Conservation (phyloP, 768 basidiomycete genomes). For the Roridomyces roridus region DNA sequence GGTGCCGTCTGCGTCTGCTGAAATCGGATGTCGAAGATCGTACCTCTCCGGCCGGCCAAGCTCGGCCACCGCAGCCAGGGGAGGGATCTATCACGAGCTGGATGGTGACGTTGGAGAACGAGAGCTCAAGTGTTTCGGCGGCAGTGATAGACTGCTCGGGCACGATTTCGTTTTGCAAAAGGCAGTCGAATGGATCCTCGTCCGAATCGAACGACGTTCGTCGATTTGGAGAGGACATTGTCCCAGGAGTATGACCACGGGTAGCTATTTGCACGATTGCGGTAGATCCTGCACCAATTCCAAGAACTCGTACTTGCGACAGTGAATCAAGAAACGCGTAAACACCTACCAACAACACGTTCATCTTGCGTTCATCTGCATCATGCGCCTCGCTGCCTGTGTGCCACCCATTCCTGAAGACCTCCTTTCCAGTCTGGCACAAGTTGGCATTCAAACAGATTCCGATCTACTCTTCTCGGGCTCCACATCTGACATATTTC, state of each 20-base stretch:
- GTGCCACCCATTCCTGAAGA: slow-evolving; percentile 46
- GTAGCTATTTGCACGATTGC: too few species aligned
- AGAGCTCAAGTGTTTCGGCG: slow-evolving; percentile 54
- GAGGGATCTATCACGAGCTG: slow-evolving; percentile 75
- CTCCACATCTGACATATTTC: slow-evolving; percentile 55
- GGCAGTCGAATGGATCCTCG: slow-evolving; percentile 13
- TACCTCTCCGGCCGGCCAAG: slow-evolving; percentile 94
- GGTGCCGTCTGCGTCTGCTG: slow-evolving; percentile 11
- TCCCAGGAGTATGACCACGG: too few species aligned
- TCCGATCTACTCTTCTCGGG: slow-evolving; percentile 61
- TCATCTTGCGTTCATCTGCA: slow-evolving; percentile 28
- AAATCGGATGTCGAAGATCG: slow-evolving; percentile 2
- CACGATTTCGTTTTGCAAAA: slow-evolving; percentile 41
- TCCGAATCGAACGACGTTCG: slow-evolving; percentile 2
- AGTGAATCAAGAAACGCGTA: background rate
- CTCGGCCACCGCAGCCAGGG: slow-evolving; percentile 90
- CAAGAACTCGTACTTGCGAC: too few species aligned
- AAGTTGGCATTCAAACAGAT: slow-evolving; percentile 59
- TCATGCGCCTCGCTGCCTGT: slow-evolving; percentile 50
- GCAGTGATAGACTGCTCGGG: slow-evolving; percentile 58
- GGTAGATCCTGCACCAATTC: too few species aligned
- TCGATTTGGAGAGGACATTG: too few species aligned
- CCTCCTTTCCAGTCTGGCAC: slow-evolving; percentile 53
- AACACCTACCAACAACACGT: slow-evolving; percentile 9
- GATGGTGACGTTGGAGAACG: slow-evolving; percentile 48